A percentile compares a stretch with the other conserved stretches of the same genome.
Evolutionary conservation across 2,329 filamentous ascomycete species (phyloP).

Genomic region (Scolecobasidium constrictum): DNA sequence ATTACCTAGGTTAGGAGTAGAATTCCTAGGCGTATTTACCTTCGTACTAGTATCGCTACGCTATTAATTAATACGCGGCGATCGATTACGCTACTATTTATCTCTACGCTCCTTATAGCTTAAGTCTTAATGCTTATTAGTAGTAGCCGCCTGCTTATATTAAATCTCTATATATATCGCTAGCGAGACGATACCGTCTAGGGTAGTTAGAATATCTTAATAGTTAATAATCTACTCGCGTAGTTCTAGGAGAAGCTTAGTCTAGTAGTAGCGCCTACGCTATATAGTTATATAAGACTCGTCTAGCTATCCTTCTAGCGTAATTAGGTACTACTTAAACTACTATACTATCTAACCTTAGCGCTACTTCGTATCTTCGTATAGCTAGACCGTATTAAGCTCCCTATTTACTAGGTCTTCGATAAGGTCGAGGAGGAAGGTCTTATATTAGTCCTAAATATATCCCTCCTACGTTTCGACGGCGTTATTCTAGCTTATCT

Average conservation of each 20-base stretch:
- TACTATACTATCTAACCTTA: not conserved
- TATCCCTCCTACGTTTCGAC: not conserved
- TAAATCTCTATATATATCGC: not conserved
- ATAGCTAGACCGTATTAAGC: not conserved
- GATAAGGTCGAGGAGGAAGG: constrained; percentile 2
- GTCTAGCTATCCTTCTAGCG: not conserved
- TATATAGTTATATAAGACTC: not conserved
- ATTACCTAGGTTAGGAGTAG: not conserved
- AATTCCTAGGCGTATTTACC: not conserved
- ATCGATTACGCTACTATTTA: no score
- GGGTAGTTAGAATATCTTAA: constrained; percentile 2
- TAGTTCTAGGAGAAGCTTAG: not conserved
- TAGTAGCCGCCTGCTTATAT: not conserved
- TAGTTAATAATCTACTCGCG: not conserved
- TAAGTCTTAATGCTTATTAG: not conserved
- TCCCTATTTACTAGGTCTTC: not conserved
- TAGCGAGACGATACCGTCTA: not conserved
- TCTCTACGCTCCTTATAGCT: not conserved
- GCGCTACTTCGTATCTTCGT: constrained; percentile 1
- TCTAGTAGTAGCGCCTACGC: not conserved
- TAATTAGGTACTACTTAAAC: constrained; percentile 5
- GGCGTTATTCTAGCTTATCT: not conserved
- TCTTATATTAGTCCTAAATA: constrained; percentile 1
- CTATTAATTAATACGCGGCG: no score
- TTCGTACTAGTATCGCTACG: not conserved